These are phyloP conservation scores for Actinidia chinensis DNA, from an alignment of 179 eudicot genomes.

Conservation along the genomic window DNA sequence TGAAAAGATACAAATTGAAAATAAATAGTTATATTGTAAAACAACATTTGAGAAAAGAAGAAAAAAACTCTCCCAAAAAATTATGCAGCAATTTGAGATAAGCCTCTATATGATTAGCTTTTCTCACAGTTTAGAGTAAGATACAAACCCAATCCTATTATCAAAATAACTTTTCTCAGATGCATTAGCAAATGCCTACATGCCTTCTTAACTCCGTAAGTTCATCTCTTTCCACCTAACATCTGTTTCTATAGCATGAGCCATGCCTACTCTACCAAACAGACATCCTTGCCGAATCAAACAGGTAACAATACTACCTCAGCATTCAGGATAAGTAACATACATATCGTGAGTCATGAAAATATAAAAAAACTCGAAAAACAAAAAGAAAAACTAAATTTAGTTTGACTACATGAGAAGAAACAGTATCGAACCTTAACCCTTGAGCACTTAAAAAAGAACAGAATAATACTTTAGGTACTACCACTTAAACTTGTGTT, in stretches of 20 bases:
- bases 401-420: slow-evolving; percentile 4
- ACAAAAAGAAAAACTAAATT: neutral
- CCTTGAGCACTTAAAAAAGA: too few species aligned
- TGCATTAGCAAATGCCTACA: neutral
- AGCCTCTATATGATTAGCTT: neutral
- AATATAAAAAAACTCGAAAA: neutral
- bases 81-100: neutral
- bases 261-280: neutral
- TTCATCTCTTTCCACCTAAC: neutral
- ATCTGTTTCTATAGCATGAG: neutral
- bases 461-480: neutral
- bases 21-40: neutral
- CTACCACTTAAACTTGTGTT: slow-evolving; percentile 58
- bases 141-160: neutral
- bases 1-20: neutral
- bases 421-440: too few species aligned
- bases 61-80: neutral
- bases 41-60: neutral
- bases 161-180: neutral
- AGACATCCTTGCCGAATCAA: neutral
- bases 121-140: neutral
- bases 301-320: neutral
- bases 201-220: neutral
- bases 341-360: neutral
- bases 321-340: neutral